A percentile compares a stretch with the other conserved stretches of the same genome.
These are phyloP conservation scores for Phytophthora colocasiae DNA, from an alignment of 352 stramenopile species.

Conservation along the genomic window DNA sequence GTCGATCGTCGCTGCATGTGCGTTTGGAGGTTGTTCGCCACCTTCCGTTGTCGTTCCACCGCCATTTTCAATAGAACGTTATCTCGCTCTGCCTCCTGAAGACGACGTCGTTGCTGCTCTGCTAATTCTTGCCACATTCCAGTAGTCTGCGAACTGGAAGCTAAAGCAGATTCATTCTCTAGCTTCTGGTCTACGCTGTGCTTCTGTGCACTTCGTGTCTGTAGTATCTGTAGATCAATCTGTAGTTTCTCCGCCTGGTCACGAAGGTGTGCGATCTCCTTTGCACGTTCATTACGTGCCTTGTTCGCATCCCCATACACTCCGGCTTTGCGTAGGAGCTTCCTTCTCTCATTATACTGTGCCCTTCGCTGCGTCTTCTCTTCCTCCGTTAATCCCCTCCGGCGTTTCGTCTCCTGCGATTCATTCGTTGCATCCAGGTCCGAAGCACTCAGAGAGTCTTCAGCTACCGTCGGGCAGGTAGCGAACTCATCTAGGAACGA, in stretches of 20 bases:
- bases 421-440: too few species aligned
- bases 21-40: slow-evolving; percentile 41
- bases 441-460: not conserved
- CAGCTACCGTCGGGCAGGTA: not conserved
- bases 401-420: not conserved
- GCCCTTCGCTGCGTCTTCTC: slow-evolving; percentile 12
- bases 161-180: not conserved
- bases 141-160: slow-evolving; percentile 1
- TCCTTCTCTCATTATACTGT: slow-evolving; percentile 27
- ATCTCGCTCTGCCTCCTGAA: slow-evolving; percentile 30
- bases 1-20: slow-evolving; percentile 35
- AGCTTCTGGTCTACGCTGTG: not conserved
- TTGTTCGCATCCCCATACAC: slow-evolving; percentile 39
- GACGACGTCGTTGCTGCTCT: slow-evolving; percentile 20
- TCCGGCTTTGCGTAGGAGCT: slow-evolving; percentile 15
- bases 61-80: slow-evolving; percentile 42
- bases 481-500: slow-evolving; percentile 21
- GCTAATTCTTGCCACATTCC: slow-evolving; percentile 37
- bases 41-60: slow-evolving; percentile 50
- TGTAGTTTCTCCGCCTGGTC: slow-evolving; percentile 42
- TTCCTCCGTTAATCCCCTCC: slow-evolving; percentile 3
- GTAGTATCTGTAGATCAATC: slow-evolving; percentile 35
- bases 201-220: not conserved
- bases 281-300: slow-evolving; percentile 37
- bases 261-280: slow-evolving; percentile 45